Conservation (phyloP, 331 rosid species). For the Acacia concinna region DNA sequence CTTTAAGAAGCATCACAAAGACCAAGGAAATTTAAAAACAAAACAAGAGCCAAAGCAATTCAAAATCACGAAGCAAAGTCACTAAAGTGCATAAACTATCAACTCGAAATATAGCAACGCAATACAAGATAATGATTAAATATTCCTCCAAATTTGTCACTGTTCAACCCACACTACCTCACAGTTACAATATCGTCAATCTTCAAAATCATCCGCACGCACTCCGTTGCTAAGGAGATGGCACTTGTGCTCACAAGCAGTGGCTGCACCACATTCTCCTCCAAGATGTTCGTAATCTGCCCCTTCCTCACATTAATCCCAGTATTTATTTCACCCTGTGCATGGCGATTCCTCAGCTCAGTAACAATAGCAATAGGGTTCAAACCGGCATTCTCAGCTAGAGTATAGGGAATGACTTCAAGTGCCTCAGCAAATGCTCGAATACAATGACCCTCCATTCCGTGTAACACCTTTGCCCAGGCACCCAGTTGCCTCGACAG, state of each 20-base stretch:
- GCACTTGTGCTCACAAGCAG: constrained; percentile 97
- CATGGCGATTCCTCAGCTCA: constrained; percentile 97
- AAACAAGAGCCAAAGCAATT: constrained; percentile 33
- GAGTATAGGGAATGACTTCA: constrained; percentile 93
- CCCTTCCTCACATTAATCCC: constrained; percentile 99
- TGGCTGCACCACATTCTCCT: constrained; percentile 99
- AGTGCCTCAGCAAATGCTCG: constrained; percentile 94
- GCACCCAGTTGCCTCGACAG: constrained; percentile 95
- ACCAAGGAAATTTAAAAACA: constrained; percentile 31
- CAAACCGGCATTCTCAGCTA: constrained; percentile 96
- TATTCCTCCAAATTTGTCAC: constrained; percentile 14
- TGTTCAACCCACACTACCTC: constrained; percentile 60
- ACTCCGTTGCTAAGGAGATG: constrained; percentile 88
- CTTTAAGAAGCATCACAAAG: constrained; percentile 29
- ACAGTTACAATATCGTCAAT: constrained; percentile 97
- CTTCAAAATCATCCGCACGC: constrained; percentile 98
- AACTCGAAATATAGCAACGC: constrained; percentile 31
- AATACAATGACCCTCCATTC: constrained; percentile 95
- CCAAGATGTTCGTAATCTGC: constrained; percentile 93
- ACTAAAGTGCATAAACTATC: constrained; percentile 35
- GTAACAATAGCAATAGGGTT: constrained; percentile 91
- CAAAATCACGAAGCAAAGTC: constrained; percentile 37
- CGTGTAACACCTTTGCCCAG: constrained; percentile 97
- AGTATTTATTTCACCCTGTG: constrained; percentile 87
- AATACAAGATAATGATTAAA: constrained; percentile 30